Conservation (phyloP, 2,329 filamentous ascomycete species). For the Fusarium musae region DNA sequence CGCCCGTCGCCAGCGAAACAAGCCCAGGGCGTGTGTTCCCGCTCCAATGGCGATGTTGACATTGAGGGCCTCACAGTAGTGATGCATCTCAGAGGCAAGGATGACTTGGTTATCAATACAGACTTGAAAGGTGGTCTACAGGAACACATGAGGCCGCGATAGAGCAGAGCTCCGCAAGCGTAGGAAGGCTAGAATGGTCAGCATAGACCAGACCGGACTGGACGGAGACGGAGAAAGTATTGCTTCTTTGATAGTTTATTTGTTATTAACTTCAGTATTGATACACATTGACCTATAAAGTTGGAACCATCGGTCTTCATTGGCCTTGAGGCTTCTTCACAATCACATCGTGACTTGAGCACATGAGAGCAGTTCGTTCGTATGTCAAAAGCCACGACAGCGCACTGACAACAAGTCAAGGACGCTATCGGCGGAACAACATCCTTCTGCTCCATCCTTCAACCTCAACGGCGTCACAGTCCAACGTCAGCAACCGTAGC, state of each 20-base stretch:
- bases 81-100: slow-evolving; percentile 60
- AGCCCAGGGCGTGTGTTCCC: slow-evolving; percentile 32
- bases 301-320: neutral
- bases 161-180: neutral
- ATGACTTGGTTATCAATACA: slow-evolving; percentile 64
- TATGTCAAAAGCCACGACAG: neutral
- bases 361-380: neutral
- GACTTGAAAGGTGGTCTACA: slow-evolving; percentile 53
- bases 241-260: neutral
- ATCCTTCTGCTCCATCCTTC: neutral
- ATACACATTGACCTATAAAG: slow-evolving; percentile 3
- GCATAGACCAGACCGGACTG: neutral
- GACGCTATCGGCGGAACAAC: neutral
- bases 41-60: slow-evolving; percentile 52
- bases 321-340: neutral
- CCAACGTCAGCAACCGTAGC: slow-evolving; percentile 32
- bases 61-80: slow-evolving; percentile 63
- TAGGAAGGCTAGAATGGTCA: neutral
- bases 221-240: neutral
- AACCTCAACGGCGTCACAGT: slow-evolving; percentile 12
- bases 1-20: slow-evolving; percentile 22
- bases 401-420: neutral
- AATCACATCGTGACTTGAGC: neutral
- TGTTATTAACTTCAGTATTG: slow-evolving; percentile 1
- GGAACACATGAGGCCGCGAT: slow-evolving; percentile 16